A percentile compares a stretch with the other conserved stretches of the same genome.
phyloP scores from a whole-genome alignment of 2,329 filamentous ascomycete genomes.

The Sporothrix brunneoviolacea region DNA sequence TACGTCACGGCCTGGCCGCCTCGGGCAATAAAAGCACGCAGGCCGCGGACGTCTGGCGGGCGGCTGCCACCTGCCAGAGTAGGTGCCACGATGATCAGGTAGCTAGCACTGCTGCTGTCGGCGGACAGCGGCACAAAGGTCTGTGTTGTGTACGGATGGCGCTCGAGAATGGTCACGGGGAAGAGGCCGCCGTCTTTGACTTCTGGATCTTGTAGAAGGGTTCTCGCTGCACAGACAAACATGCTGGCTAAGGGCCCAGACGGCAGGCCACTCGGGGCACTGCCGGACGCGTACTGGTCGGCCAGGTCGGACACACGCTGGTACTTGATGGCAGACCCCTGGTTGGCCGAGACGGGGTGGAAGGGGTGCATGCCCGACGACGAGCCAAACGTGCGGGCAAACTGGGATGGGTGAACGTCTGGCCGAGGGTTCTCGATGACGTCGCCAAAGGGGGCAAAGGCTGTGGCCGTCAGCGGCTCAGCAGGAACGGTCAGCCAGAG shows the following conservation, averaged over 20 bases:
- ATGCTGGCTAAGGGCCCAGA: conserved; percentile 69
- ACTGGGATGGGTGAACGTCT: conserved; percentile 43
- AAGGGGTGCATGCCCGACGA: conserved; percentile 16
- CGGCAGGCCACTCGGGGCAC: conserved; percentile 49
- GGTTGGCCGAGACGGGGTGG: conserved; percentile 62
- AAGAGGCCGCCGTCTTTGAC: conserved; percentile 38
- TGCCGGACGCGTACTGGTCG: conserved; percentile 57
- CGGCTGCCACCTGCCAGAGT: conserved; percentile 43
- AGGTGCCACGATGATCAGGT: conserved; percentile 85
- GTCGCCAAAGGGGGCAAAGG: conserved; percentile 75
- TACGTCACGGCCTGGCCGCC: conserved; percentile 85
- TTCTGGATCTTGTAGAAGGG: conserved; percentile 16
- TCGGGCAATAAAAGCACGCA: conserved; percentile 73
- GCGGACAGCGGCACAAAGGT: conserved; percentile 74
- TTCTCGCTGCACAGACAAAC: conserved; percentile 74
- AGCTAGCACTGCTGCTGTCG: conserved; percentile 40
- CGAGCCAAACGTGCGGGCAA: conserved; percentile 15
- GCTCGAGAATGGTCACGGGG: conserved; percentile 68
- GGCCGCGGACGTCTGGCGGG: conserved; percentile 62
- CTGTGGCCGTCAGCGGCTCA: conserved; percentile 57
- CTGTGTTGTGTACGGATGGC: conserved; percentile 91
- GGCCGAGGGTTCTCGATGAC: conserved; percentile 69
- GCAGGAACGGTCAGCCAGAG: conserved; percentile 47
- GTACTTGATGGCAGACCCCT: conserved; percentile 84
- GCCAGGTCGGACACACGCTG: conserved; percentile 66